phyloP scores from a whole-genome alignment of 495 filamentous ascomycete species.

The Penicillium herquei region DNA sequence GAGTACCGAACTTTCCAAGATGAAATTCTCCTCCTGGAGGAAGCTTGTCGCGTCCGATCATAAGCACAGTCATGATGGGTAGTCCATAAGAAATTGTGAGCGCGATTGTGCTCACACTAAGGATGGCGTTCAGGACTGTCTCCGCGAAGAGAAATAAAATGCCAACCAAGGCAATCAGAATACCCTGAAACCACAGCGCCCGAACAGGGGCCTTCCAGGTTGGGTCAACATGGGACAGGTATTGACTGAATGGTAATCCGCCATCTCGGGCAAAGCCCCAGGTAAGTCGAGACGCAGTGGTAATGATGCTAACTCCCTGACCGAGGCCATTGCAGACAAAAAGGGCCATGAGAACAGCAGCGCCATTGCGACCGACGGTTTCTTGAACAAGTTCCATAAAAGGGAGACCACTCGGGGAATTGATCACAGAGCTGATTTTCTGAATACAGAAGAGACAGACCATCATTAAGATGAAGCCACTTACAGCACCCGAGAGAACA shows the following conservation, averaged over 20 bases:
- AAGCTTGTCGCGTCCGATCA: constrained; percentile 41
- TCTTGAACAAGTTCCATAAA: constrained; percentile 43
- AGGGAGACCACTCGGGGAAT: constrained; percentile 37
- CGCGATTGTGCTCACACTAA: constrained; percentile 47
- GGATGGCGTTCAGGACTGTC: constrained; percentile 44
- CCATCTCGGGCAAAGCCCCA: constrained; percentile 58
- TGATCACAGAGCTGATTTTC: constrained; percentile 56
- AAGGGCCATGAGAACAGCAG: constrained; percentile 36
- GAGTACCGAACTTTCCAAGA: constrained; percentile 32
- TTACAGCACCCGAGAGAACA: constrained; percentile 44
- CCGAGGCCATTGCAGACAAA: constrained; percentile 47
- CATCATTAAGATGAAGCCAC: constrained; percentile 67
- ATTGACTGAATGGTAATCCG: constrained; percentile 44
- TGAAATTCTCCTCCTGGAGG: constrained; percentile 36
- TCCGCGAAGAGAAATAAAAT: constrained; percentile 44
- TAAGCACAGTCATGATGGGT: constrained; percentile 36
- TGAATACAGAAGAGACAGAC: constrained; percentile 72
- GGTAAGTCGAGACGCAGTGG: constrained; percentile 49
- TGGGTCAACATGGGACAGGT: constrained; percentile 35
- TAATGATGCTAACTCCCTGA: constrained; percentile 41
- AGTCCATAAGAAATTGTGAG: constrained; percentile 46
- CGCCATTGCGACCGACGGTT: constrained; percentile 34
- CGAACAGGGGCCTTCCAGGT: constrained; percentile 38
- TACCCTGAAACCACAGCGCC: constrained; percentile 42
- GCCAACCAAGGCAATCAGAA: constrained; percentile 39